Conservation (phyloP, 2,329 filamentous ascomycete species). For the Pestalotiopsis sp. region DNA sequence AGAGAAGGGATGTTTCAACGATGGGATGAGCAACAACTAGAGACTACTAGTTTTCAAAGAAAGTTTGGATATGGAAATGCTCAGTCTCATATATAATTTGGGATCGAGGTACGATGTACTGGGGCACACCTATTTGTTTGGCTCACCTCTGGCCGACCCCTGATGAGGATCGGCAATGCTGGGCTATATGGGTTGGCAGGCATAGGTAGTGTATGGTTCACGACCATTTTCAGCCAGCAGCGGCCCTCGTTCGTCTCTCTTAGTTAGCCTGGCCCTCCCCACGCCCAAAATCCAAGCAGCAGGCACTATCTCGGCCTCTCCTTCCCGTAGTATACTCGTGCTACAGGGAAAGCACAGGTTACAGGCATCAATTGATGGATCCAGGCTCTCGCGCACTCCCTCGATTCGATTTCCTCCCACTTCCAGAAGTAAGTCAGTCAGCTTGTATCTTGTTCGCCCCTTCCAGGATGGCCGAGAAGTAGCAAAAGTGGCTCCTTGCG, state of each 20-base stretch:
- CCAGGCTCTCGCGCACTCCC: too few relatives aligned
- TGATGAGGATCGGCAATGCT: conserved; percentile 4
- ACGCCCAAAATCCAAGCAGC: background rate
- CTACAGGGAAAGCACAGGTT: background rate
- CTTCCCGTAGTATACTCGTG: conserved; percentile 3
- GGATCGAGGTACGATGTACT: background rate
- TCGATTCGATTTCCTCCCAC: too few relatives aligned
- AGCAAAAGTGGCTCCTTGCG: too few relatives aligned
- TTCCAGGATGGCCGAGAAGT: too few relatives aligned
- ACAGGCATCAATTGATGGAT: too few relatives aligned
- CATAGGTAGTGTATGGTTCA: conserved; percentile 1
- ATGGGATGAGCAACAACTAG: background rate
- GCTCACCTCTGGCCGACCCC: background rate
- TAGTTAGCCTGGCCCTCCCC: background rate
- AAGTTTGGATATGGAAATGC: background rate
- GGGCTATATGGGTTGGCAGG: background rate
- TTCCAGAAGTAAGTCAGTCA: too few relatives aligned
- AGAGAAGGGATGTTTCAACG: background rate
- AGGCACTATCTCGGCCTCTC: conserved; percentile 10
- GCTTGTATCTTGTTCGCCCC: too few relatives aligned
- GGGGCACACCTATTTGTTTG: background rate
- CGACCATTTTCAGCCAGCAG: background rate
- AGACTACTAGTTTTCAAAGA: background rate
- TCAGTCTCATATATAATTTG: background rate
- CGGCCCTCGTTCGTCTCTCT: background rate